These are phyloP conservation scores for Rhododendron ferrugineum DNA, from an alignment of 148 eudicot species.

Conservation along the genomic window DNA sequence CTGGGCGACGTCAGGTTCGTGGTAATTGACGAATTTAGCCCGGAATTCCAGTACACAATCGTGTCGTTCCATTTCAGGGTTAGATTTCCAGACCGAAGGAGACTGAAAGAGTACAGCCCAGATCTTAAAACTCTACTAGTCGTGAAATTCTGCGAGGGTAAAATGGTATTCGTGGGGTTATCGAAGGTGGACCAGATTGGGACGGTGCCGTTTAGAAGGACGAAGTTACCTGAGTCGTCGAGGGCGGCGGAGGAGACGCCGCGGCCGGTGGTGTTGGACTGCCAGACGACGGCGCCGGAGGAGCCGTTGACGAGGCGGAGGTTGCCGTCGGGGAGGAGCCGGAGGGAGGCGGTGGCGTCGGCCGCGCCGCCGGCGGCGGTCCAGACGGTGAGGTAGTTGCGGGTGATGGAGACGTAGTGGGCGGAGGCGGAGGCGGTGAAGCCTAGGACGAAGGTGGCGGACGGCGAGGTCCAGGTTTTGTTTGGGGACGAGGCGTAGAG, in stretches of 20 bases:
- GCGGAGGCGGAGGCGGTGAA: conserved; percentile 34
- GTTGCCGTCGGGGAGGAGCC: conserved; percentile 14
- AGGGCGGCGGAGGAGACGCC: conserved; percentile 48
- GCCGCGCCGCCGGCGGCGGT: conserved; percentile 20
- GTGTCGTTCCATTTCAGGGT: conserved; percentile 56
- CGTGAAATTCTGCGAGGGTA: conserved; percentile 50
- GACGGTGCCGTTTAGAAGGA: conserved; percentile 38
- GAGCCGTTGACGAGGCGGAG: conserved; percentile 18
- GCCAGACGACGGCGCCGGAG: conserved; percentile 41
- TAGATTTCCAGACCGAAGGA: conserved; percentile 44
- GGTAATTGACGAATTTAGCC: conserved; percentile 49
- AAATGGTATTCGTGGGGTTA: conserved; percentile 56
- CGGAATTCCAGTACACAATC: conserved; percentile 45
- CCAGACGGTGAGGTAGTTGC: conserved; percentile 55
- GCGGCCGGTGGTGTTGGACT: conserved; percentile 42
- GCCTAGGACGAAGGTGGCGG: conserved; percentile 39
- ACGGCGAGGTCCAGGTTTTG: conserved; percentile 52
- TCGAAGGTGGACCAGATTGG: conserved; percentile 63
- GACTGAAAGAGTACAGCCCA: conserved; percentile 55
- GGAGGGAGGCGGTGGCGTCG: conserved; percentile 38
- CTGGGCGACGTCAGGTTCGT: conserved; percentile 38
- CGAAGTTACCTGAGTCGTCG: conserved; percentile 54
- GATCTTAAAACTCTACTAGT: conserved; percentile 27
- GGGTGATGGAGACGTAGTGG: conserved; percentile 47
- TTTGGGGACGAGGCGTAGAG: conserved; percentile 40